Base-by-base conservation (phyloP, 2,329 filamentous ascomycete species). In the Trichothecium roseum region DNA sequence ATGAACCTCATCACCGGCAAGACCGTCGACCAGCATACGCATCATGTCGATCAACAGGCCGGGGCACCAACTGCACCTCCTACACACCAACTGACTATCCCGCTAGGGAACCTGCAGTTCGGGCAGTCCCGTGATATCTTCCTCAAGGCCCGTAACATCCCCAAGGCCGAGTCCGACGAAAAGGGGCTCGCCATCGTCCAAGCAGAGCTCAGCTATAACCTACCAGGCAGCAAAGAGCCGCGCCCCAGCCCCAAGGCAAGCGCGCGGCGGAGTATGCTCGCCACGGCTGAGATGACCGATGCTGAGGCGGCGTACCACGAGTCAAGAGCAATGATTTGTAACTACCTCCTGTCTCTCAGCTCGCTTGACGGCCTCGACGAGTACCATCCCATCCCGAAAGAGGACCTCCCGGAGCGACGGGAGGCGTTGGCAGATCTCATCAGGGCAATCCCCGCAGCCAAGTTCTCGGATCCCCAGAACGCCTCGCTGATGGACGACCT, bases 61-160 rank as follows among this genome's bases (percentile, higher is more conserved):
- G 40, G 41, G 4, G 36, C 50, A 1, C 45, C 46, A 5, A 22
- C 27, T 3, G 42, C n/a, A n/a, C n/a, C n/a, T n/a, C n/a, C n/a
- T n/a, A n/a, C n/a, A n/a, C n/a, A 38, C 8, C 39, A 50, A 18
- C 42, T 71, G 18, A 59, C 46, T 1, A 52, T 74, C 17, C 37
- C 50, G 1, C 49, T 75, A 3, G 68, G 69, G 3, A 74, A 66
- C 42, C 40, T 80, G 1, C 73, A 75, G 40, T 79, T 72, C 37
- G 74, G 72, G n/a, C 74, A 79, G 39, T 67, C 71, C 1, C 63
- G 73, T 3, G 71, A 78, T 37, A 53, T 79, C 17, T 68, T 66
- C 42, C 51, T 78, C 6, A 44, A 45, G 4, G 55, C 55, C 39
- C 48, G 50, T 26, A 49, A 47, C 14, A 22, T 46, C 5, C 15